Conservation (phyloP, 169 alveolate species). For the Babesia bovis region DNA sequence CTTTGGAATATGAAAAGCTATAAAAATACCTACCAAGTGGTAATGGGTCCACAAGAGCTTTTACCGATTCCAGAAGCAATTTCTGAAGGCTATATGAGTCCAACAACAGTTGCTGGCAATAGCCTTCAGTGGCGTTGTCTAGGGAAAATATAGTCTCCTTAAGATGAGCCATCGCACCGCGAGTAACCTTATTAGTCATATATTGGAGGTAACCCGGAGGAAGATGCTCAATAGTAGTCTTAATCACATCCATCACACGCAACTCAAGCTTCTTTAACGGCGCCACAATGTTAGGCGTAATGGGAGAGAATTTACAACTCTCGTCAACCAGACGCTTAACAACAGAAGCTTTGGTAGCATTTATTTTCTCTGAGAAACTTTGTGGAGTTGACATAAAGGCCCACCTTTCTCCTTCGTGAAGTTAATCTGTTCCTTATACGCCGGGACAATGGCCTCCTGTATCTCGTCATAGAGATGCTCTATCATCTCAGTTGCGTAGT, state of each 20-base stretch:
- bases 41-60: constrained; percentile 34
- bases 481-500: constrained; percentile 46
- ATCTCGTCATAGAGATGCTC: constrained; percentile 57
- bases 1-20: neutral
- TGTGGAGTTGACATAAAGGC: neutral
- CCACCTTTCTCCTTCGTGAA: constrained; percentile 50
- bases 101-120: constrained; percentile 71
- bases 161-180: constrained; percentile 65
- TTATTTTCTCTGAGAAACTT: constrained; percentile 29
- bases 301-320: constrained; percentile 42
- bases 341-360: constrained; percentile 38
- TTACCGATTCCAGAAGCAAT: constrained; percentile 33
- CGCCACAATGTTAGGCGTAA: constrained; percentile 29
- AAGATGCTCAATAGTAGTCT: constrained; percentile 35
- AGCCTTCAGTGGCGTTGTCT: constrained; percentile 50
- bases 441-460: constrained; percentile 32
- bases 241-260: constrained; percentile 20
- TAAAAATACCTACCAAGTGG: constrained; percentile 30
- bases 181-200: constrained; percentile 70
- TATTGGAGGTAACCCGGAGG: constrained; percentile 59
- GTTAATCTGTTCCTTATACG: constrained; percentile 36
- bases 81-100: constrained; percentile 68
- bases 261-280: constrained; percentile 28
- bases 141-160: constrained; percentile 68
- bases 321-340: constrained; percentile 51